Base-by-base conservation (phyloP, 768 basidiomycete species). In the Rhodotorula graminis region DNA sequence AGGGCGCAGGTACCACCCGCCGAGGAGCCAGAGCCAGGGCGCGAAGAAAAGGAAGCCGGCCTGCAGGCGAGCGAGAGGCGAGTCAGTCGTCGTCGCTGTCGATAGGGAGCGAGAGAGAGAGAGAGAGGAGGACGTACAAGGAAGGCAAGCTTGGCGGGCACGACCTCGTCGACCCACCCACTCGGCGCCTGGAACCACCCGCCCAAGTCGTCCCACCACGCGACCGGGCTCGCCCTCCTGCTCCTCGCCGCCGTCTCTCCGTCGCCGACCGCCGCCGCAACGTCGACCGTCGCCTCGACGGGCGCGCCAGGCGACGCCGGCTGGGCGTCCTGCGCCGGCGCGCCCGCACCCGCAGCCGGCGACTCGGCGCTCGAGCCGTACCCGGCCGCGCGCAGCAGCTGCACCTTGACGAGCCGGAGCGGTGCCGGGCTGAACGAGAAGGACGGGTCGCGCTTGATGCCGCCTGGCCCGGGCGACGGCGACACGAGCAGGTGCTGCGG, bases 131-230 rank as follows among this genome's bases (percentile, higher is more conserved):
- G 27, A 55, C 71, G 37, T 23, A 73, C 60, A 46, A 78, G 50
- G 69, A 77, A 77, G 50, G 42, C 52, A 7, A 75, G 73, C 71
- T 77, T 77, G n/a, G 78, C 78, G 29, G 75, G 70, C 9, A 78
- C 69, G 46, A 67, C 61, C 65, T 71, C 70, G 57, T 75, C 74
- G 27, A 68, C 55, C 63, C 64, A 57, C 15, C 64, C 63, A 9
- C 62, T 64, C 1, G 73, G 70, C 18, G 63, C 59, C 27, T 60
- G 37, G 53, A 67, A 8, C 27, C 65, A 6, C 31, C 63, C 70
- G 27, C 57, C 31, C 57, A 68, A 12, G n/a, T 67, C 66, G 6
- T 67, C 66, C 56, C 63, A 53, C 10, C 57, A 46, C 27, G 37
- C 27, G 21, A 19, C 46, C 19, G 37, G 37, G 37, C 37, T 37